Evolutionary conservation across 768 basidiomycete genomes (phyloP).

Genomic region (Xerocomellus chrysenteron): DNA sequence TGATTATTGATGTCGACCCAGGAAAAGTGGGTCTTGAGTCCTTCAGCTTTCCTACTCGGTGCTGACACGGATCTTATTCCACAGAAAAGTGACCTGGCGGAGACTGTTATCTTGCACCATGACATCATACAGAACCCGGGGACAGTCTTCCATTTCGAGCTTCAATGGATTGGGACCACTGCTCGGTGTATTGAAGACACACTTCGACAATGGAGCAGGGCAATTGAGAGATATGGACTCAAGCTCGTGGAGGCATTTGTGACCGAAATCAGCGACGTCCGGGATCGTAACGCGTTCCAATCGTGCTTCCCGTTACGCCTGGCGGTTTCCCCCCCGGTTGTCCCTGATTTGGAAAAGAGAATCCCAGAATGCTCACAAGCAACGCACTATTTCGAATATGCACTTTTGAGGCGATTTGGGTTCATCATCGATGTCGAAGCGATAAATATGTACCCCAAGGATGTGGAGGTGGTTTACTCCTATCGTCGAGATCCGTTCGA

Average conservation of each 20-base stretch:
- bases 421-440: conserved; percentile 88
- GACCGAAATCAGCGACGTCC: conserved; percentile 85
- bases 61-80: conserved; percentile 9
- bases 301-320: conserved; percentile 83
- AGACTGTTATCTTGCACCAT: conserved; percentile 85
- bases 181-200: conserved; percentile 89
- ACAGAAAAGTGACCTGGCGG: conserved; percentile 86
- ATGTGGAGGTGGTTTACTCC: conserved; percentile 83
- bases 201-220: conserved; percentile 75
- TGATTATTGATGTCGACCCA: conserved; percentile 85
- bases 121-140: conserved; percentile 93
- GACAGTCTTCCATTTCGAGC: conserved; percentile 96
- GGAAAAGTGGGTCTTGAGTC: conserved; percentile 52
- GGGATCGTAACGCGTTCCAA: conserved; percentile 85
- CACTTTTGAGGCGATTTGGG: conserved; percentile 69
- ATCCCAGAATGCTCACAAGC: conserved; percentile 67
- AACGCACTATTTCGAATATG: conserved; percentile 77
- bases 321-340: conserved; percentile 69
- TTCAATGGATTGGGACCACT: conserved; percentile 96
- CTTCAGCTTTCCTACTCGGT: not conserved
- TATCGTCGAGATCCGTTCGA: conserved; percentile 78
- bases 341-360: conserved; percentile 64
- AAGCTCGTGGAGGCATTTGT: conserved; percentile 94
- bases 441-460: conserved; percentile 68
- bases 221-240: conserved; percentile 86